These are phyloP conservation scores for Hypoxylon sp. DNA, from an alignment of 2,329 filamentous ascomycete species.

Conservation along the genomic window DNA sequence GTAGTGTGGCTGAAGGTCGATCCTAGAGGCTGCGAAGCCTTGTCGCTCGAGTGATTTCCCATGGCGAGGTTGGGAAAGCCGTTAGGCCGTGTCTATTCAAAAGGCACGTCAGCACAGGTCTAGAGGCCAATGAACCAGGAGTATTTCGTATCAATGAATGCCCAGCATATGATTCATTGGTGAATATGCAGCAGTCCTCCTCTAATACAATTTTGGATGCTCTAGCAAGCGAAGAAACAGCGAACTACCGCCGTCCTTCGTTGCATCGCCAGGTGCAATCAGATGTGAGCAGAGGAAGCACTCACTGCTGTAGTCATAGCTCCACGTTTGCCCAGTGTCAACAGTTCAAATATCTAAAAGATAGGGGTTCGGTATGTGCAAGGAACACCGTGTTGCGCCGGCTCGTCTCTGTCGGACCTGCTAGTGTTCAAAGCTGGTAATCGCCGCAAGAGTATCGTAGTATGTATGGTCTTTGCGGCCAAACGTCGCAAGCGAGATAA, in stretches of 20 bases:
- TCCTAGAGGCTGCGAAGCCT: conserved; percentile 58
- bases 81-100: conserved; percentile 48
- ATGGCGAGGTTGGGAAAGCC: conserved; percentile 58
- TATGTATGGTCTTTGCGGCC: conserved; percentile 15
- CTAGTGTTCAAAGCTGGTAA: conserved; percentile 11
- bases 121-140: not conserved
- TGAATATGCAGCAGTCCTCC: not conserved
- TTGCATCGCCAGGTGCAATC: not conserved
- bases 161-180: not conserved
- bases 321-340: conserved; percentile 22
- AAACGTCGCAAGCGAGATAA: conserved; percentile 21
- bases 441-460: conserved; percentile 23
- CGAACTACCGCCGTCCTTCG: not conserved
- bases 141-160: conserved; percentile 1
- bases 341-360: conserved; percentile 1
- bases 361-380: conserved; percentile 11
- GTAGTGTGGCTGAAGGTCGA: conserved; percentile 56
- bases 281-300: conserved; percentile 15
- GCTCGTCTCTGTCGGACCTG: conserved; percentile 12
- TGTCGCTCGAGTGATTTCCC: conserved; percentile 53
- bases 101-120: conserved; percentile 25
- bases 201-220: not conserved
- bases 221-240: not conserved
- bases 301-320: conserved; percentile 52
- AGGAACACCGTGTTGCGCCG: conserved; percentile 18